Evolutionary conservation across 805 yeast species (phyloP).

Genomic region (Myxozyma kluyveri): DNA sequence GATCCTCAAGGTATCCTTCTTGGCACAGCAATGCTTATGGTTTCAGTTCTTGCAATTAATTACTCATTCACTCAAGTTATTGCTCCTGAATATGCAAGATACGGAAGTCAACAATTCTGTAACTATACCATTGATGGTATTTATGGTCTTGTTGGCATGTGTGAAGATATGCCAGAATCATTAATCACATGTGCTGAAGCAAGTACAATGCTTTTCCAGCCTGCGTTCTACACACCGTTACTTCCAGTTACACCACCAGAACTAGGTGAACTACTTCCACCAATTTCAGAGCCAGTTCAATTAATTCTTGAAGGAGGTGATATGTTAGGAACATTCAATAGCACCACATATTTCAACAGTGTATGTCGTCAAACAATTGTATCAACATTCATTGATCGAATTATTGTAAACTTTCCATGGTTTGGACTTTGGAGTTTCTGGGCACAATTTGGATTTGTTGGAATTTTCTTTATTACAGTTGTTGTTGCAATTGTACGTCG

Average conservation of each 20-base stretch:
- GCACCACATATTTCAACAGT: conserved; percentile 20
- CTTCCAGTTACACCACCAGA: background rate
- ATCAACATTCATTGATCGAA: conserved; percentile 29
- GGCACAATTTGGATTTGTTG: conserved; percentile 29
- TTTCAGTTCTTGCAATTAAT: conserved; percentile 29
- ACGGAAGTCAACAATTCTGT: conserved; percentile 29
- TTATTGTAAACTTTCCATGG: conserved; percentile 28
- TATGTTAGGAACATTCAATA: background rate
- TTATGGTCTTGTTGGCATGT: conserved; percentile 28
- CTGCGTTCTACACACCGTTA: background rate
- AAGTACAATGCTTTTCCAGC: conserved; percentile 18
- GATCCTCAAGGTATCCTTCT: conserved; percentile 29
- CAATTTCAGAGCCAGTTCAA: conserved; percentile 3
- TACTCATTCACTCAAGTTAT: conserved; percentile 27
- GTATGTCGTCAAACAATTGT: conserved; percentile 29
- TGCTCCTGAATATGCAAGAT: conserved; percentile 30
- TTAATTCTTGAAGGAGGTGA: conserved; percentile 7
- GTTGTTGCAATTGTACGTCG: conserved; percentile 23
- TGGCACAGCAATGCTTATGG: conserved; percentile 29
- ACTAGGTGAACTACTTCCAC: no score
- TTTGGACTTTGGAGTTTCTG: conserved; percentile 30
- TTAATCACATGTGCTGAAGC: conserved; percentile 29
- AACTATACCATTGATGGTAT: conserved; percentile 21
- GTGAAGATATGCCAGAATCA: conserved; percentile 21
- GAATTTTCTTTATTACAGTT: conserved; percentile 22